A percentile compares a stretch with the other conserved stretches of the same genome.
Evolutionary conservation across 352 stramenopile species (phyloP).

Genomic region (Phytophthora cajani): DNA sequence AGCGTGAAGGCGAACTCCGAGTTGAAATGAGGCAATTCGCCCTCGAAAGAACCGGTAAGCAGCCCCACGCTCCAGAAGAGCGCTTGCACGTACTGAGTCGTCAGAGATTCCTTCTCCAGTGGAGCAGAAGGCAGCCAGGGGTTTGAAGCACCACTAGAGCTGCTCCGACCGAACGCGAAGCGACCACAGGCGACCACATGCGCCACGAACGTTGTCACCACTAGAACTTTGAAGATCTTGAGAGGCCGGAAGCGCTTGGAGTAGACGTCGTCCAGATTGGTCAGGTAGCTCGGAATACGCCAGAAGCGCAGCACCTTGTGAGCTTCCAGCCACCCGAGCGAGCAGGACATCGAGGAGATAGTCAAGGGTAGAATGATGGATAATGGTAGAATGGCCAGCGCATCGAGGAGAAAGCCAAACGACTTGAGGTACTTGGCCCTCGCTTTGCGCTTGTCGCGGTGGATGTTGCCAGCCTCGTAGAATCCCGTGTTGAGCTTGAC

Average conservation of each 20-base stretch:
- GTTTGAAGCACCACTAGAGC: not conserved
- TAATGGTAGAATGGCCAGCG: conserved; percentile 48
- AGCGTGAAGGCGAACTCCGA: conserved; percentile 59
- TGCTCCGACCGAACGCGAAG: conserved; percentile 43
- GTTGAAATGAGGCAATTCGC: conserved; percentile 40
- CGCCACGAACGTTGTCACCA: conserved; percentile 43
- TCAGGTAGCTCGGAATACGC: conserved; percentile 52
- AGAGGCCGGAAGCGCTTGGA: conserved; percentile 56
- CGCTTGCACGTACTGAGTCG: conserved; percentile 39
- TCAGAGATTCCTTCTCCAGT: conserved; percentile 8
- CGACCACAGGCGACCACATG: conserved; percentile 60
- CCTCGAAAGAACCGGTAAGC: conserved; percentile 63
- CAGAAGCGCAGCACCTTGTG: conserved; percentile 61
- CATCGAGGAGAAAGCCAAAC: conserved; percentile 28
- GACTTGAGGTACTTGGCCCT: conserved; percentile 40
- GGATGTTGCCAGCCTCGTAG: conserved; percentile 63
- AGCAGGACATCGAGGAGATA: not conserved
- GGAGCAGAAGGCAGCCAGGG: conserved; percentile 31
- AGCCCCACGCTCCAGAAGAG: conserved; percentile 69
- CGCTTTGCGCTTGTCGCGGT: conserved; percentile 46
- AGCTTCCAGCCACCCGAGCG: conserved; percentile 48
- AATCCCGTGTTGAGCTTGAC: conserved; percentile 70
- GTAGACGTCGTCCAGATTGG: conserved; percentile 62
- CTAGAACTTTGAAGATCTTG: conserved; percentile 60
- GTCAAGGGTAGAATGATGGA: conserved; percentile 31